These are phyloP conservation scores for Ogataea wickerhamii DNA, from an alignment of 805 yeast genomes.

Conservation along the genomic window DNA sequence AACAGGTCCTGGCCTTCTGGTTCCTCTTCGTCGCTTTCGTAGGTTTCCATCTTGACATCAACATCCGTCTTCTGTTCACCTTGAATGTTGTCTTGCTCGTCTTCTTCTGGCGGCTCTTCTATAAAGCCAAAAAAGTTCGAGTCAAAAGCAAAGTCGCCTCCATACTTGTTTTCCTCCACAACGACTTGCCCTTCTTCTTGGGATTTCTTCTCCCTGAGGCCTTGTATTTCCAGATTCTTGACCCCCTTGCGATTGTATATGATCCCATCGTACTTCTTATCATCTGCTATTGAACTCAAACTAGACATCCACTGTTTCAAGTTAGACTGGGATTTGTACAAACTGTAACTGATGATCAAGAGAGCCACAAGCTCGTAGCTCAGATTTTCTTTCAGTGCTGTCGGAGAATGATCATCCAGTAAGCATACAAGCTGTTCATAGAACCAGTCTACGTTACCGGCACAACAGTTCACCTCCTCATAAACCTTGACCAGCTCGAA, in stretches of 20 bases:
- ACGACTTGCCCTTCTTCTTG: conserved; percentile 6
- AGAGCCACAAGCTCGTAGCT: conserved; percentile 23
- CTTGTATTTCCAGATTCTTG: conserved; percentile 3
- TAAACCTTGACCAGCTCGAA: conserved; percentile 25
- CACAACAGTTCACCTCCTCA: conserved; percentile 8
- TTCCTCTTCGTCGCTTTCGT: background rate
- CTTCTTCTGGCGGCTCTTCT: conserved; percentile 26
- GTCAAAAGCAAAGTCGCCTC: conserved; percentile 22
- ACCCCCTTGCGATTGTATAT: conserved; percentile 22
- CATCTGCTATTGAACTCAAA: conserved; percentile 19
- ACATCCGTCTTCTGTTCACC: conserved; percentile 5
- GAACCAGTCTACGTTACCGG: conserved; percentile 22
- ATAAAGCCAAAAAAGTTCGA: conserved; percentile 30
- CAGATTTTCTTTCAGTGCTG: conserved; percentile 15
- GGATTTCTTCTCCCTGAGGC: conserved; percentile 1
- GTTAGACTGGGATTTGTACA: conserved; percentile 17
- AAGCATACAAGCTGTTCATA: conserved; percentile 18
- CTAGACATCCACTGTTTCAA: conserved; percentile 22
- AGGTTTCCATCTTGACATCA: conserved; percentile 6
- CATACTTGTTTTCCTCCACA: conserved; percentile 10
- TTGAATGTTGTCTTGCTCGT: conserved; percentile 1
- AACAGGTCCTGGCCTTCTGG: conserved; percentile 12
- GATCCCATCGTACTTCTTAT: conserved; percentile 6
- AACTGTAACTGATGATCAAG: conserved; percentile 24
- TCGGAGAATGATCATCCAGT: conserved; percentile 7